These are phyloP conservation scores for Capronia americana DNA, from an alignment of 2,329 filamentous ascomycete species.

Conservation along the genomic window DNA sequence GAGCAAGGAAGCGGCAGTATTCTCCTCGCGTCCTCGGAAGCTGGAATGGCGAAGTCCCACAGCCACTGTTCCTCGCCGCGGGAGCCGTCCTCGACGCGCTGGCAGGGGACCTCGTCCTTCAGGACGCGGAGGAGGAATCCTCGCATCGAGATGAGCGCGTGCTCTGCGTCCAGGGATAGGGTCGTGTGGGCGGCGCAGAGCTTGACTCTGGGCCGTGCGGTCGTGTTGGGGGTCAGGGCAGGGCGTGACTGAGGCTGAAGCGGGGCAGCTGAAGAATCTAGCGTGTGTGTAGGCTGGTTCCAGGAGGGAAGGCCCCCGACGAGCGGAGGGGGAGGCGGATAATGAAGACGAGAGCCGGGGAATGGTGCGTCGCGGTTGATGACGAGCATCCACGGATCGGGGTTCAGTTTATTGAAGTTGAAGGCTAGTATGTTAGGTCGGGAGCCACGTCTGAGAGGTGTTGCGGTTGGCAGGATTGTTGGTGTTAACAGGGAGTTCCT, in stretches of 20 bases:
- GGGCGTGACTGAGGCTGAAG: neutral
- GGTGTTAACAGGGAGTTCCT: neutral
- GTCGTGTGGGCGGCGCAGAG: slow-evolving; percentile 37
- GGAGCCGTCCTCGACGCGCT: slow-evolving; percentile 14
- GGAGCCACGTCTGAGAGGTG: neutral
- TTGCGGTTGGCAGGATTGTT: neutral
- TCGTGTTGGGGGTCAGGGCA: too few relatives aligned
- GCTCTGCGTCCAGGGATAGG: slow-evolving; percentile 31
- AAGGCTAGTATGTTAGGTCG: neutral
- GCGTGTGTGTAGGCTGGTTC: neutral
- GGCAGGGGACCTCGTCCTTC: slow-evolving; percentile 25
- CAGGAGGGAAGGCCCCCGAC: neutral
- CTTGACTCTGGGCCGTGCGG: slow-evolving; percentile 18
- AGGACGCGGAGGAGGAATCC: slow-evolving; percentile 33
- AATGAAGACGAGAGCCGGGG: neutral
- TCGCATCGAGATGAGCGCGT: slow-evolving; percentile 28
- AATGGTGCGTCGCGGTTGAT: neutral
- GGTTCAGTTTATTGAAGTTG: neutral
- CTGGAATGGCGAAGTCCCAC: slow-evolving; percentile 27
- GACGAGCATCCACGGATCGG: slow-evolving; percentile 20
- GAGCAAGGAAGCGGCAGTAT: neutral
- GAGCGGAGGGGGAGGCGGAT: neutral
- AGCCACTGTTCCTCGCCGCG: slow-evolving; percentile 34
- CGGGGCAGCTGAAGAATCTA: neutral
- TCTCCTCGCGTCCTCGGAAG: neutral